Evolutionary conservation across 495 filamentous ascomycete genomes (phyloP).

Genomic region (Aspergillus bertholletiae): DNA sequence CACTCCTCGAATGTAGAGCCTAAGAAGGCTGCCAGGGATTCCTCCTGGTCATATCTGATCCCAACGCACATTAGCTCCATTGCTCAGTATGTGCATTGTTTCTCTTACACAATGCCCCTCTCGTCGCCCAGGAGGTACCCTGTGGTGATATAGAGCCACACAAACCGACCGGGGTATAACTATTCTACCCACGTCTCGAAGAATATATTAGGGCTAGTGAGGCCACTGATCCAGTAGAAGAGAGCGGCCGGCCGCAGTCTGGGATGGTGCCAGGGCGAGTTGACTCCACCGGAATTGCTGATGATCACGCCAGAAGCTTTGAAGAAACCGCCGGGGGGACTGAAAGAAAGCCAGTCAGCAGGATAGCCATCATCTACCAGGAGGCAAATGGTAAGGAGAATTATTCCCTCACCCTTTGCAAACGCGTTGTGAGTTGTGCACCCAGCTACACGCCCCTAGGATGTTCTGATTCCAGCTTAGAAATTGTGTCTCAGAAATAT

Average conservation of each 20-base stretch:
- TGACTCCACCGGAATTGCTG: not conserved
- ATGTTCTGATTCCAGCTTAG: constrained; percentile 3
- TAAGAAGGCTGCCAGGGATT: no score
- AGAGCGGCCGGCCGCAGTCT: not conserved
- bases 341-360: not conserved
- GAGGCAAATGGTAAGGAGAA: not conserved
- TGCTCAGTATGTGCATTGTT: no score
- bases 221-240: no score
- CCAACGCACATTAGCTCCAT: no score
- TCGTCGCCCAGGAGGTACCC: no score
- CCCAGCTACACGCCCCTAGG: not conserved
- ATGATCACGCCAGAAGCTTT: not conserved
- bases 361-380: not conserved
- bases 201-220: no score
- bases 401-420: constrained; percentile 4
- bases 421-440: not conserved
- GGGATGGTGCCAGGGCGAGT: constrained; percentile 1
- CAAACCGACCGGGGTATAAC: no score
- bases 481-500: constrained; percentile 1
- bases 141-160: no score
- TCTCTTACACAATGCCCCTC: no score
- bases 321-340: not conserved
- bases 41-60: no score
- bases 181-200: no score
- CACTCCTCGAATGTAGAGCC: no score